A percentile compares a stretch with the other conserved stretches of the same genome.
These are phyloP conservation scores for Leishmania gerbilli DNA, from an alignment of 208 protist genomes.

Conservation along the genomic window DNA sequence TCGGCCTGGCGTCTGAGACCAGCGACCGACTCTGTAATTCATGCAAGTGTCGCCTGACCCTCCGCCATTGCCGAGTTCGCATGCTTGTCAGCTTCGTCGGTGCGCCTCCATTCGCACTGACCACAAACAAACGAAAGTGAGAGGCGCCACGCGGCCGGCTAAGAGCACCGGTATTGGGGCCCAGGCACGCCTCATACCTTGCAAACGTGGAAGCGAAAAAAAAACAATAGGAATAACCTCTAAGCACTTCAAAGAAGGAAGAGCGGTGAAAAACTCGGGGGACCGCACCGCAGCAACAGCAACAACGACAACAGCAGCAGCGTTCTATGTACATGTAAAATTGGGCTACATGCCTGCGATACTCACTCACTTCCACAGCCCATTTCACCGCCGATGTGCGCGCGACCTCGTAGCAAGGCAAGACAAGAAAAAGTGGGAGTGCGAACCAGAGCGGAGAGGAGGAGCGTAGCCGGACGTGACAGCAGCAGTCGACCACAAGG, in stretches of 20 bases:
- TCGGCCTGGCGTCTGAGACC: not conserved
- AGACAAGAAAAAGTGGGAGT: not conserved
- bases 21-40: not conserved
- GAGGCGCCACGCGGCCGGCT: not conserved
- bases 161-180: not conserved
- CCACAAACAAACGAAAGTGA: not conserved
- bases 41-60: not conserved
- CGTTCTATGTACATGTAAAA: conserved; percentile 5
- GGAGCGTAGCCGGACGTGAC: not conserved
- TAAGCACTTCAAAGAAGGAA: not conserved
- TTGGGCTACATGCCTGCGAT: not conserved
- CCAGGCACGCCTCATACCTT: not conserved
- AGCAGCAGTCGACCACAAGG: not conserved
- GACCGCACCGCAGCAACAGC: not conserved
- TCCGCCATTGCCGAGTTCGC: not conserved
- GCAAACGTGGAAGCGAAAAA: not conserved
- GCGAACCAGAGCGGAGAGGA: not conserved
- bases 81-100: not conserved
- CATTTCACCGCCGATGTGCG: not conserved
- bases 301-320: not conserved
- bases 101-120: not conserved
- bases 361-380: not conserved
- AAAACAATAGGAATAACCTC: not conserved
- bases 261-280: not conserved
- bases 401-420: no score